Percentiles rank a stretch among this genome's conserved stretches.
These are phyloP conservation scores for Lophium mytilinum DNA, from an alignment of 495 filamentous ascomycete species.

Conservation along the genomic window DNA sequence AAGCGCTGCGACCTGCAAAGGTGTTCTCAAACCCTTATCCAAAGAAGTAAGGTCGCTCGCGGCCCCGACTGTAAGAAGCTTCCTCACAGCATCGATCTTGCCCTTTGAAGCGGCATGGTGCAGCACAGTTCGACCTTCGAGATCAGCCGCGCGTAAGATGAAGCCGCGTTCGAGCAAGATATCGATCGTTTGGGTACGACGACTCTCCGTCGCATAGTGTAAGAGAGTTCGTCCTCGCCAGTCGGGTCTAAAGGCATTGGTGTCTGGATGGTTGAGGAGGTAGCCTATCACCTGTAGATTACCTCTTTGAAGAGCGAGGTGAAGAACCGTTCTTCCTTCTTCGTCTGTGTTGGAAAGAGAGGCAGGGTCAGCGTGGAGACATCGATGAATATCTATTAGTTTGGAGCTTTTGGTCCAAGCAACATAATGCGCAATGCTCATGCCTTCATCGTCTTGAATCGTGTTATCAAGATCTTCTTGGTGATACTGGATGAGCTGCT, in stretches of 20 bases:
- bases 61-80: background rate
- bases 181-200: background rate
- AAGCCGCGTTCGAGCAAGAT: background rate
- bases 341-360: background rate
- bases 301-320: background rate
- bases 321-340: background rate
- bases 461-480: background rate
- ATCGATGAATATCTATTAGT: background rate
- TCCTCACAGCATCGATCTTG: background rate
- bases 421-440: background rate
- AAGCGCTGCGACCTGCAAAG: too few species aligned
- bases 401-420: background rate
- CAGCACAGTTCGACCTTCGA: background rate
- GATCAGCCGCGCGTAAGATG: background rate
- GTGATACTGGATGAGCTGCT: background rate
- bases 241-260: background rate
- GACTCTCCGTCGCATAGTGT: conserved; percentile 1
- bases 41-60: too few species aligned
- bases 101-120: background rate
- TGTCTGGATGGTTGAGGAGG: background rate
- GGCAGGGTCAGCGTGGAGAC: too few species aligned
- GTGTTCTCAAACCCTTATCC: too few species aligned
- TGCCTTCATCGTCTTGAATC: background rate
- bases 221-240: background rate
- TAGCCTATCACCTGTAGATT: background rate